A percentile compares a stretch with the other conserved stretches of the same genome.
phyloP scores from a whole-genome alignment of 2,329 filamentous ascomycete species.

The Colletotrichum graminicola region DNA sequence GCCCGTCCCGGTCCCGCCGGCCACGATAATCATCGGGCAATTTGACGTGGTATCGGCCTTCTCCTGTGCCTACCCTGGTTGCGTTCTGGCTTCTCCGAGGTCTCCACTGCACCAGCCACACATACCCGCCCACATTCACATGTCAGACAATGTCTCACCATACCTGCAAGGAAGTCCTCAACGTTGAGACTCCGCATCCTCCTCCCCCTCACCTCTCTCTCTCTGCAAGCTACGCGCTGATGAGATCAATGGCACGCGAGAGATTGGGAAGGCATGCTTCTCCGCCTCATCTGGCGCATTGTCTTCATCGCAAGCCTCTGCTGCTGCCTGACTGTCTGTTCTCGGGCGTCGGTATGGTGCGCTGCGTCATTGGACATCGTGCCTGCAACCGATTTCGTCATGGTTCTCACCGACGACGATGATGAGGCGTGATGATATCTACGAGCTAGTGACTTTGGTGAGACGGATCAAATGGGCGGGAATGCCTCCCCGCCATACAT shows the following conservation, averaged over 20 bases:
- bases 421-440: not conserved
- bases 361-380: conserved; percentile 10
- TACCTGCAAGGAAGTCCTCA: conserved; percentile 23
- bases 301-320: not conserved
- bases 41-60: conserved; percentile 16
- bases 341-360: too few species aligned
- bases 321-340: not conserved
- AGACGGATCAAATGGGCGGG: conserved; percentile 6
- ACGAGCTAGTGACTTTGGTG: not conserved
- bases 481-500: not conserved
- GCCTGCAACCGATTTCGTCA: conserved; percentile 1
- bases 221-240: not conserved
- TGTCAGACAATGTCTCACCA: conserved; percentile 33
- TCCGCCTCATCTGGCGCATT: not conserved
- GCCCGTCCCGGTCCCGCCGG: conserved; percentile 2
- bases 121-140: conserved; percentile 39
- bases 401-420: not conserved
- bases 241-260: not conserved
- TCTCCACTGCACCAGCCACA: conserved; percentile 25
- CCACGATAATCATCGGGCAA: conserved; percentile 29
- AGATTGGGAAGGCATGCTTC: not conserved
- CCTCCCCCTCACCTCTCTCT: too few species aligned
- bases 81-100: not conserved
- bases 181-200: conserved; percentile 24
- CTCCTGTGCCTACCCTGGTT: conserved; percentile 8